Percentiles rank a stretch among this genome's conserved stretches.
Evolutionary conservation across 768 basidiomycete genomes (phyloP).

Genomic region (Boletus patriciae): DNA sequence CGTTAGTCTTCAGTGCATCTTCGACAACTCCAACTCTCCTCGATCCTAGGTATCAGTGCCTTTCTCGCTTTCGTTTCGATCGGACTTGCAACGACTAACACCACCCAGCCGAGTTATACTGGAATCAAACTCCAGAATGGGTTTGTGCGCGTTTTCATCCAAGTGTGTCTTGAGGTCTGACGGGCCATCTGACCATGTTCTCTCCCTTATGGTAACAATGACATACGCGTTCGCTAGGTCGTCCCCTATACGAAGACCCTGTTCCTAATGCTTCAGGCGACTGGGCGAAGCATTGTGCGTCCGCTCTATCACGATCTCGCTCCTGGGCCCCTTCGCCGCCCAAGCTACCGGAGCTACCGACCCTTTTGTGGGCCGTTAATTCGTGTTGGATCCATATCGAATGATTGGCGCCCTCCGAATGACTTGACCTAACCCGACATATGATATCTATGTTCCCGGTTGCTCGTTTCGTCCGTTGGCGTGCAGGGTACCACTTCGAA

Average conservation of each 20-base stretch:
- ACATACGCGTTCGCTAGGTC: too few species aligned
- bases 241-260: too few species aligned
- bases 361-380: conserved; percentile 33
- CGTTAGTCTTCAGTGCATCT: neutral
- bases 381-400: conserved; percentile 31
- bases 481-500: conserved; percentile 27
- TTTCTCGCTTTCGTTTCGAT: neutral
- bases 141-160: too few species aligned
- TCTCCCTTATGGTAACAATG: too few species aligned
- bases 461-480: conserved; percentile 38
- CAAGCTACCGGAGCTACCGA: conserved; percentile 28
- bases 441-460: conserved; percentile 26
- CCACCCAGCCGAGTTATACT: conserved; percentile 18
- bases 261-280: conserved; percentile 30
- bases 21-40: neutral
- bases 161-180: too few species aligned
- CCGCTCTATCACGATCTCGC: conserved; percentile 34
- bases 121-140: too few species aligned
- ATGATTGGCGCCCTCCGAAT: neutral
- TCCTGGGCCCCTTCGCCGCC: conserved; percentile 24
- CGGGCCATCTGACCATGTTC: too few species aligned
- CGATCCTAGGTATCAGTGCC: neutral
- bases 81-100: conserved; percentile 4
- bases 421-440: neutral
- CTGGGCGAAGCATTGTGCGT: conserved; percentile 34